Percentiles rank a stretch among this genome's conserved stretches.
Conservation (phyloP, 140 eudicot genomes). For the Erigeron philadelphicus region DNA sequence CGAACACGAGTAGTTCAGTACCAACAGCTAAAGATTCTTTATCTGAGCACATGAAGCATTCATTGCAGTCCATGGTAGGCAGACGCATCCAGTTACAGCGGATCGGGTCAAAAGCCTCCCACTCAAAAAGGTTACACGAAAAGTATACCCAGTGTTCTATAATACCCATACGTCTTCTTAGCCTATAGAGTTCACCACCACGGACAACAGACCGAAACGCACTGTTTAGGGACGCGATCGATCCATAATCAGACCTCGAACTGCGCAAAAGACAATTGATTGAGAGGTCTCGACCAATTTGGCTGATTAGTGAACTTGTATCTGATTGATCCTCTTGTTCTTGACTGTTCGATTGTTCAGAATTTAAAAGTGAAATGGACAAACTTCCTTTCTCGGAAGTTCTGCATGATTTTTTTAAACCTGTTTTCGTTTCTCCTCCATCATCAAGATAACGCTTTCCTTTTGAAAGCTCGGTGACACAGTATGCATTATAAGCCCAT, state of each 20-base stretch:
- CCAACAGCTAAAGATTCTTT: constrained; percentile 87
- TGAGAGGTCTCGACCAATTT: constrained; percentile 55
- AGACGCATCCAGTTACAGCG: constrained; percentile 59
- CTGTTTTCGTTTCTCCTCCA: constrained; percentile 19
- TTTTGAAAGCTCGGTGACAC: constrained; percentile 35
- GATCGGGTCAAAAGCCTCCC: constrained; percentile 83
- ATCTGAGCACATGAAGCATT: constrained; percentile 65
- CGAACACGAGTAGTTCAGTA: constrained; percentile 70
- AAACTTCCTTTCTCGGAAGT: constrained; percentile 20
- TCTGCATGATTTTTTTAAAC: constrained; percentile 32
- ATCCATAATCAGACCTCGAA: constrained; percentile 62
- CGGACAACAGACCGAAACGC: constrained; percentile 45
- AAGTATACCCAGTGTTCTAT: constrained; percentile 74
- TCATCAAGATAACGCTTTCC: constrained; percentile 37
- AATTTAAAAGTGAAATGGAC: constrained; percentile 22
- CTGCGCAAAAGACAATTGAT: constrained; percentile 49
- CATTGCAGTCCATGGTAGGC: constrained; percentile 59
- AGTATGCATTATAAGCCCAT: constrained; percentile 45
- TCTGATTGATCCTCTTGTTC: constrained; percentile 34
- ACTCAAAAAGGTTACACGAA: constrained; percentile 60
- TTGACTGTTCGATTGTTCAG: constrained; percentile 30
- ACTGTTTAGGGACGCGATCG: constrained; percentile 47
- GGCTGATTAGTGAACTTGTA: constrained; percentile 43
- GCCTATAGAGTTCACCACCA: constrained; percentile 49
- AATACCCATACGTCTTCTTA: constrained; percentile 50